Percentiles rank a stretch among this genome's conserved stretches.
Conservation (phyloP, 495 filamentous ascomycete genomes). For the Penicillium coffeae region DNA sequence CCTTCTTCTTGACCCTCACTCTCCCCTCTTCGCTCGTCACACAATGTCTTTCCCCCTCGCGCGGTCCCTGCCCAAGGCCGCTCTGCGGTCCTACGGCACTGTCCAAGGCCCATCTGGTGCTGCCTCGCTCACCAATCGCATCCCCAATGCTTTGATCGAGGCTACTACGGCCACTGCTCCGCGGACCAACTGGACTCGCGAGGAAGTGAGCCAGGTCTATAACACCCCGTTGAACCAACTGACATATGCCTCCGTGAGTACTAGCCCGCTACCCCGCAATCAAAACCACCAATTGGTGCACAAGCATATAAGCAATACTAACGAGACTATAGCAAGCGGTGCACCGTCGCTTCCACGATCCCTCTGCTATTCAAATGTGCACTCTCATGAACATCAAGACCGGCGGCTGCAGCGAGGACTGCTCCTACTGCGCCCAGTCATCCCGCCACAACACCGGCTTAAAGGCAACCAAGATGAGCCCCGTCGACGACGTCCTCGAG, state of each 20-base stretch:
- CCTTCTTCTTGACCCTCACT: constrained; percentile 2
- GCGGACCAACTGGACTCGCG: constrained; percentile 70
- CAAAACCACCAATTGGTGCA: background rate
- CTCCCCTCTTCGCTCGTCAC: constrained; percentile 6
- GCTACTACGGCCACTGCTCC: constrained; percentile 56
- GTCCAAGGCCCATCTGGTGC: constrained; percentile 37
- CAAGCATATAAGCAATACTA: background rate
- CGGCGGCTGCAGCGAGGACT: constrained; percentile 86
- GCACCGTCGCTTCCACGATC: constrained; percentile 78
- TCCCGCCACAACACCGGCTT: constrained; percentile 75
- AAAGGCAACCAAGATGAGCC: constrained; percentile 69
- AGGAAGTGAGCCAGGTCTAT: constrained; percentile 73
- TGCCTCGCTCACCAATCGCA: constrained; percentile 29
- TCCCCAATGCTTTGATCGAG: constrained; percentile 41
- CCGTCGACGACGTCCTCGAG: constrained; percentile 70
- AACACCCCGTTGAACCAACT: constrained; percentile 73
- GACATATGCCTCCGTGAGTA: constrained; percentile 65
- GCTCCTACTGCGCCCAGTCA: constrained; percentile 84
- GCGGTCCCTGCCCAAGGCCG: constrained; percentile 27
- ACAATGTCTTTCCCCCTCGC: constrained; percentile 29
- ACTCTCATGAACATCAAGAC: constrained; percentile 94
- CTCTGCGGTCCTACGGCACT: constrained; percentile 40
- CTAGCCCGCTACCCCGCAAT: background rate
- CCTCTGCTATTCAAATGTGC: constrained; percentile 77
- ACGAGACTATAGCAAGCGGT: constrained; percentile 52